Evolutionary conservation across 768 basidiomycete species (phyloP), one percentile per base, ranked within the genome.

Genomic region (Mrakia gelida): DNA sequence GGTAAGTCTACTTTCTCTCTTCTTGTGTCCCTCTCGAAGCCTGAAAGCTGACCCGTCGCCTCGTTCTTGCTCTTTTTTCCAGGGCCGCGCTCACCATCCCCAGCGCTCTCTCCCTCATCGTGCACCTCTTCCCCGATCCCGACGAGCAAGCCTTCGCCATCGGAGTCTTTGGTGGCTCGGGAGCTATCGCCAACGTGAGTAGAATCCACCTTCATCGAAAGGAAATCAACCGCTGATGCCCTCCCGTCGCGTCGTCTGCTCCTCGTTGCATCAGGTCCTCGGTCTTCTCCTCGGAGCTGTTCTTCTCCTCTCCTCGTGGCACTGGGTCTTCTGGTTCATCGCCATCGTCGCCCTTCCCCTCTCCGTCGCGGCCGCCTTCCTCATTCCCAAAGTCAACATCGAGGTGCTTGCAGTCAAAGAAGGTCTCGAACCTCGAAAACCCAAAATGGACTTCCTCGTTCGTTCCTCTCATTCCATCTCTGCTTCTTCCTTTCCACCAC

Each of bases 51-150:
- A 38, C 38, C 52, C 52, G 23, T 3, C 23, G 52, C 13, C 52
- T 54, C 52, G 16, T 54, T 54, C 23, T 15, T 6, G 4, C 4
- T 54, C 52, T 54, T 23, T 11, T 23, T 15, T 23, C 11, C 52
- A 54, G 85, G 16, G 88, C 87, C n/a, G 85, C 88, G 4, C 82
- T 88, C 83, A 87, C 87, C 21, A 85, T 89, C 56, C 88, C 88
- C 6, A 87, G 88, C 6, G 86, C 88, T 1, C 81, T 76, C 49
- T 73, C 81, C 10, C 59, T 83, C 5, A 82, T 83, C 79, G 56
- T 62, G 16, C 49, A 77, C 5, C 63, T 81, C 0, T 83, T 82
- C 63, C 38, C 38, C 38, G 74, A 78, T 16, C 75, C 73, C 28
- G n/a, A 80, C n/a, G 81, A 83, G 67, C 77, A 80, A 15, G 52